phyloP scores from a whole-genome alignment of 108 stramenopile species.

The Mayamaea pseudoterrestris region DNA sequence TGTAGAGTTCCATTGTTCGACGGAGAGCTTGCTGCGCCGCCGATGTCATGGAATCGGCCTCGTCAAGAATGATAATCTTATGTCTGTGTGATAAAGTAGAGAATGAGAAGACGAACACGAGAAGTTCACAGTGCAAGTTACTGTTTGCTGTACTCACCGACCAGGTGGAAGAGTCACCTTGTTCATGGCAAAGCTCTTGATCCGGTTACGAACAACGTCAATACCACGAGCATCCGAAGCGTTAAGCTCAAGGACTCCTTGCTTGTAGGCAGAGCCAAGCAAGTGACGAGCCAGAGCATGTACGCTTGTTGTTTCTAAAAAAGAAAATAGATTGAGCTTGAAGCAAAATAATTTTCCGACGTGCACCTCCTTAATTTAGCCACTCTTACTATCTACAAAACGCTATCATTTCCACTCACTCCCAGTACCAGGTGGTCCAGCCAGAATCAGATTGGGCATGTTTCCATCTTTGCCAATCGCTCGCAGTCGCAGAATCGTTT shows the following conservation, averaged over 20 bases:
- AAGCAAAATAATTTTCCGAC: not conserved
- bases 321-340: not conserved
- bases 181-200: conserved; percentile 97
- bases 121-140: too few species aligned
- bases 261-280: conserved; percentile 65
- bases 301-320: conserved; percentile 71
- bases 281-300: conserved; percentile 83
- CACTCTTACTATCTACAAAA: not conserved
- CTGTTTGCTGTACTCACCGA: conserved; percentile 37
- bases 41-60: conserved; percentile 97
- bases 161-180: conserved; percentile 71
- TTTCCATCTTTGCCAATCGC: conserved; percentile 95
- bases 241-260: conserved; percentile 85
- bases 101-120: conserved; percentile 2
- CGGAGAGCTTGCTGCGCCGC: conserved; percentile 97
- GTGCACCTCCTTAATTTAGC: not conserved
- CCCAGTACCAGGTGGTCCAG: conserved; percentile 61
- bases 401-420: too few species aligned
- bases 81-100: conserved; percentile 29
- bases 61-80: conserved; percentile 98
- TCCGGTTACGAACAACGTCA: conserved; percentile 95
- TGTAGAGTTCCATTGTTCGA: conserved; percentile 96
- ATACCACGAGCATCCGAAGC: conserved; percentile 97
- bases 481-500: conserved; percentile 79
- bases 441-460: conserved; percentile 93